Conservation (phyloP, 2,329 filamentous ascomycete genomes). For the Colletotrichum incanum region DNA sequence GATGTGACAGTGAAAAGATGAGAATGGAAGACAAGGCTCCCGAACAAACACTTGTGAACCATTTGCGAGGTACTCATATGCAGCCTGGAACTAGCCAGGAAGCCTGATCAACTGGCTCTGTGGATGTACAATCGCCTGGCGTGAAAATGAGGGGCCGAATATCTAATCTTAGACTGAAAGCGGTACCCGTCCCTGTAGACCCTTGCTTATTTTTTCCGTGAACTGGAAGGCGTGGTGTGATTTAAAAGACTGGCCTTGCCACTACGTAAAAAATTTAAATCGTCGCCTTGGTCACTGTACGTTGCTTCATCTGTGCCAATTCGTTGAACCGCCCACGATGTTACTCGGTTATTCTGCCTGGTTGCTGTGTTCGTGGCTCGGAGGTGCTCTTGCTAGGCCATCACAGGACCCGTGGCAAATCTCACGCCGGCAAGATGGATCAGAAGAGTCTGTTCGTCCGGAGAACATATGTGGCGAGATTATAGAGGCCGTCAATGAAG, state of each 20-base stretch:
- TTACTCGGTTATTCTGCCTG: background rate
- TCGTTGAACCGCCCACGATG: background rate
- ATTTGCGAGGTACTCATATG: background rate
- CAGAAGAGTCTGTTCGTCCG: background rate
- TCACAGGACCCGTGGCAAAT: background rate
- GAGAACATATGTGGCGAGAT: constrained; percentile 23
- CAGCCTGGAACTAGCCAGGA: background rate
- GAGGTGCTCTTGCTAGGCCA: background rate
- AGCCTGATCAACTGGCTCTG: background rate
- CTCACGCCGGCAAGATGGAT: constrained; percentile 12
- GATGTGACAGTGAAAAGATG: background rate
- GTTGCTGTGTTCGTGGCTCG: constrained; percentile 2
- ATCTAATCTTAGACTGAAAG: background rate
- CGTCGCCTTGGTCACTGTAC: background rate
- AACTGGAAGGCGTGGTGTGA: background rate
- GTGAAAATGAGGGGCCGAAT: background rate
- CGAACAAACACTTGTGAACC: background rate
- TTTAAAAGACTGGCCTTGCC: background rate
- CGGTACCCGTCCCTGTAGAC: background rate
- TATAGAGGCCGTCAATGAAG: constrained; percentile 27
- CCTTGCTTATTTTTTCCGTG: background rate
- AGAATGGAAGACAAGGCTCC: background rate
- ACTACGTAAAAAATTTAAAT: background rate
- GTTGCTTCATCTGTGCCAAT: background rate
- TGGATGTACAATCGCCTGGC: background rate